Percentiles rank a stretch among this genome's conserved stretches.
phyloP scores from a whole-genome alignment of 2,329 filamentous ascomycete genomes.

The Diaporthe humulicola region DNA sequence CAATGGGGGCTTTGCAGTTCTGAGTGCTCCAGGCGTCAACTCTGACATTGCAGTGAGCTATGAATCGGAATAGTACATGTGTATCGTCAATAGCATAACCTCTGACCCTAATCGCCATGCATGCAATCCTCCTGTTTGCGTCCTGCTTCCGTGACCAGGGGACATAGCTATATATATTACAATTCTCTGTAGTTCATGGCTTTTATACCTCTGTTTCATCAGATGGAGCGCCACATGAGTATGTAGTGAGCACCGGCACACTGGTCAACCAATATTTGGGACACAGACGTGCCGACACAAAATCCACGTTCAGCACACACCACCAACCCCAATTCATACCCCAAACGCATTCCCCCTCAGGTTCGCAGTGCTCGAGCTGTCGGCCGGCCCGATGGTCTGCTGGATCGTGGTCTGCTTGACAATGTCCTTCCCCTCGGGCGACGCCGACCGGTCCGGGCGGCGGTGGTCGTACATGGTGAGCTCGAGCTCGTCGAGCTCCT shows the following conservation, averaged over 20 bases:
- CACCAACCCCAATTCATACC: background rate
- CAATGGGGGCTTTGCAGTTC: background rate
- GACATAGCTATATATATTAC: background rate
- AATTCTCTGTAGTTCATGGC: background rate
- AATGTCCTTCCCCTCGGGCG: background rate
- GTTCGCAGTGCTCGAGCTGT: background rate
- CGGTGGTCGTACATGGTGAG: slow-evolving; percentile 4
- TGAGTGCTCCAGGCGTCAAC: background rate
- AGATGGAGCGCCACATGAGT: background rate
- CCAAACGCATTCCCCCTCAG: background rate
- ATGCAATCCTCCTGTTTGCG: background rate
- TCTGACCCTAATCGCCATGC: background rate
- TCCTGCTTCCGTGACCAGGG: background rate
- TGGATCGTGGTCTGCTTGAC: slow-evolving; percentile 24
- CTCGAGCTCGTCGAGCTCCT: slow-evolving; percentile 17
- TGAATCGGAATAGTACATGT: background rate
- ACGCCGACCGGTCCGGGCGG: background rate
- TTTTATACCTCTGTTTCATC: background rate
- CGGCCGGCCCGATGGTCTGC: slow-evolving; percentile 2
- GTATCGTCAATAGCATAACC: background rate
- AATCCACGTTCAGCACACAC: background rate
- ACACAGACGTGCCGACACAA: background rate
- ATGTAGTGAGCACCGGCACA: background rate
- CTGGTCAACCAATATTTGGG: background rate
- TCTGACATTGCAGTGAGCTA: background rate